phyloP scores from a whole-genome alignment of 495 filamentous ascomycete species.

The Aspergillus biplanus region DNA sequence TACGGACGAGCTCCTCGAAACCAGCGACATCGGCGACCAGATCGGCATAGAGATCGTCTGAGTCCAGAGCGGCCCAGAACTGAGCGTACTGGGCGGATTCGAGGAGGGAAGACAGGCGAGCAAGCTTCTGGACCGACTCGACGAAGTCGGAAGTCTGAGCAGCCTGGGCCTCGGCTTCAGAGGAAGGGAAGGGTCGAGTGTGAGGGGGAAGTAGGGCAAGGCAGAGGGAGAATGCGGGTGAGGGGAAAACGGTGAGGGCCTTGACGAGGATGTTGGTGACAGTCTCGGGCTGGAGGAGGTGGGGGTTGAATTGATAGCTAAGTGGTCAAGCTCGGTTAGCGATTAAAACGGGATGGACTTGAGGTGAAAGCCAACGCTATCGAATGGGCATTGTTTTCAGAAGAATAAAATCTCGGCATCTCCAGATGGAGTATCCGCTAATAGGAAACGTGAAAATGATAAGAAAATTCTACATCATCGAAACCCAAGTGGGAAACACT shows the following conservation, averaged over 20 bases:
- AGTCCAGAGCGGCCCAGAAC: slow-evolving; percentile 94
- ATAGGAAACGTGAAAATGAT: slow-evolving; percentile 92
- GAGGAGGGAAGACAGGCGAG: slow-evolving; percentile 80
- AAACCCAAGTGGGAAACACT: slow-evolving; percentile 21
- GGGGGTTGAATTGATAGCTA: slow-evolving; percentile 99
- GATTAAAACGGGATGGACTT: not conserved
- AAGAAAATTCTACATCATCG: slow-evolving; percentile 65
- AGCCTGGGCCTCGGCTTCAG: slow-evolving; percentile 60
- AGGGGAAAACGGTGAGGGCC: slow-evolving; percentile 95
- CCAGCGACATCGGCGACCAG: slow-evolving; percentile 90
- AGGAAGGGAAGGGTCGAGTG: slow-evolving; percentile 62
- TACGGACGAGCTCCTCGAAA: slow-evolving; percentile 94
- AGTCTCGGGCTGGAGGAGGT: slow-evolving; percentile 93
- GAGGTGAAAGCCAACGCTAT: slow-evolving; percentile 11
- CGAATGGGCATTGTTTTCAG: slow-evolving; percentile 32
- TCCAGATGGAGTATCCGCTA: slow-evolving; percentile 69
- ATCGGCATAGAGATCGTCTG: slow-evolving; percentile 95
- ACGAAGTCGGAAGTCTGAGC: slow-evolving; percentile 62
- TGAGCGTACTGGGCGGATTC: slow-evolving; percentile 80
- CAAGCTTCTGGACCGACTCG: slow-evolving; percentile 90
- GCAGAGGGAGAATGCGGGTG: slow-evolving; percentile 90
- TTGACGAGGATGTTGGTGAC: slow-evolving; percentile 99
- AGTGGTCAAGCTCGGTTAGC: slow-evolving; percentile 9
- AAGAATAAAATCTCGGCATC: slow-evolving; percentile 41
- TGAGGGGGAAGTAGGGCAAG: slow-evolving; percentile 87